Evolutionary conservation across 331 rosid genomes (phyloP), one percentile per base, ranked within the genome.

Genomic region (Quercus lobata): DNA sequence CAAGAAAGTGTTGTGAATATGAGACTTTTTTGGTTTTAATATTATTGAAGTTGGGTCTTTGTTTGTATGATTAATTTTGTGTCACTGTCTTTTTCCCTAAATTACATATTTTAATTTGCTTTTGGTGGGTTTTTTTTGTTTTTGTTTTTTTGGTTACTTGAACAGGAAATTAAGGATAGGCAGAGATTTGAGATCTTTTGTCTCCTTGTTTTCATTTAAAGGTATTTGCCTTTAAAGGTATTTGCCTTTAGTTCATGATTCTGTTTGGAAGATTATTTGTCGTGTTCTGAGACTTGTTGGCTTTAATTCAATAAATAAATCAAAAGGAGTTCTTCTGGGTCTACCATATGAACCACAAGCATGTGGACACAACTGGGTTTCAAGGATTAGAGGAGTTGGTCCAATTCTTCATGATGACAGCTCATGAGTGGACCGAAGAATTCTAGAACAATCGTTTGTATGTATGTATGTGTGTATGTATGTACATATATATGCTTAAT

Each of bases 1-100:
- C 49, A 56, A 63, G 6, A 84, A 25, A 75, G 34, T 78, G 62
- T 68, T 75, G 58, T 81, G 84, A 82, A 84, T 81, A 78, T 65
- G 79, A 75, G 34, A 76, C 57, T 63, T 54, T 52, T 79, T 71
- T 75, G 58, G 17, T 61, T 25, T 73, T 76, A 34, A 73, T 41
- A 19, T 79, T 78, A 22, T 69, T 41, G 71, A 57, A 72, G 73
- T 57, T 60, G 77, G 37, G 24, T 69, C 71, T 77, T 19, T 8
- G 77, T 73, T 57, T 75, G 18, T 69, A 49, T 77, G 71, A 21
- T 65, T 57, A 41, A 8, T 83, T 35, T 5, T 29, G 15, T 68
- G n/a, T 57, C 12, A 8, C 11, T 37, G 46, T 49, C 30, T 57
- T 78, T 76, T 63, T 72, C 44, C 71, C 49, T 37, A 58, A 78